These are phyloP conservation scores for Oryza rufipogon DNA, from an alignment of 176 grass and related monocot species.

Conservation along the genomic window DNA sequence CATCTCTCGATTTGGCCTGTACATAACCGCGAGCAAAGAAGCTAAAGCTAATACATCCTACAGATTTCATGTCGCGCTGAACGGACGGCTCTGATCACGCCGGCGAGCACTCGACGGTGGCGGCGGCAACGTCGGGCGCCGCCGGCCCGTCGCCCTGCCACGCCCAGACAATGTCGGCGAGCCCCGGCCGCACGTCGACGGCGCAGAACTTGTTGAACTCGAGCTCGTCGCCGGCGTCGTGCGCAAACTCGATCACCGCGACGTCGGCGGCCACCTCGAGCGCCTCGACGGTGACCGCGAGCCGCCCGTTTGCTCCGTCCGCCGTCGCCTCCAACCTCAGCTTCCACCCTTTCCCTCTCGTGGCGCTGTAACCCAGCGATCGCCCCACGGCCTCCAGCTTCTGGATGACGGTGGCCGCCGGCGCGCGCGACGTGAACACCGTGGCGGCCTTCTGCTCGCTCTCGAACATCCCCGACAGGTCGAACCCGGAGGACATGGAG, in stretches of 20 bases:
- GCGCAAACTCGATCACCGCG: conserved; percentile 70
- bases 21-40: conserved; percentile 4
- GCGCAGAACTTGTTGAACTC: conserved; percentile 89
- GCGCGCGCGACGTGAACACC: conserved; percentile 71
- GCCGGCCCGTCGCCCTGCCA: conserved; percentile 72
- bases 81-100: background rate
- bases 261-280: conserved; percentile 71
- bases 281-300: conserved; percentile 68
- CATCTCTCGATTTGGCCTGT: conserved; percentile 11
- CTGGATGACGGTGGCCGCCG: conserved; percentile 56
- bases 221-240: conserved; percentile 68
- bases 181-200: conserved; percentile 59
- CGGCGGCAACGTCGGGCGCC: background rate
- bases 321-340: conserved; percentile 61
- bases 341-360: conserved; percentile 57
- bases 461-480: conserved; percentile 87
- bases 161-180: conserved; percentile 87
- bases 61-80: background rate
- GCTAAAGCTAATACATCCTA: background rate
- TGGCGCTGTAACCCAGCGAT: conserved; percentile 54
- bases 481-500: conserved; percentile 93
- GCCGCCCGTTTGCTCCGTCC: conserved; percentile 42
- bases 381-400: conserved; percentile 48
- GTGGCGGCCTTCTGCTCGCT: conserved; percentile 56
- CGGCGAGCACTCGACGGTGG: conserved; percentile 10